Evolutionary conservation across 2,329 filamentous ascomycete species (phyloP).

Genomic region (Boeremia lycopersici): DNA sequence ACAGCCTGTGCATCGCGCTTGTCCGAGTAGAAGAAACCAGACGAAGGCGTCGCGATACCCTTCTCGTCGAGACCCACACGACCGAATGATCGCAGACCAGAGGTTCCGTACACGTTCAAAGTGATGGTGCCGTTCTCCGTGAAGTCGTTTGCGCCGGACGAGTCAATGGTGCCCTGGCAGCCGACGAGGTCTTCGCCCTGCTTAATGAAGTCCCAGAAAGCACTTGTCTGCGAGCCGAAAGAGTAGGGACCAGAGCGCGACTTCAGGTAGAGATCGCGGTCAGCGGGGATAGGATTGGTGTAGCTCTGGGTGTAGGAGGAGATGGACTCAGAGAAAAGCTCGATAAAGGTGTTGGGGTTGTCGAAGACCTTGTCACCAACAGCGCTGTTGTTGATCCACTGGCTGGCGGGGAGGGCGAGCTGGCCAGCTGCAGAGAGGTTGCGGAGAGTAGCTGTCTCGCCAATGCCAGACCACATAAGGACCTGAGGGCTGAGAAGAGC

Average conservation of each 20-base stretch:
- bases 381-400: slow-evolving; percentile 58
- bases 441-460: slow-evolving; percentile 30
- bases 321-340: slow-evolving; percentile 52
- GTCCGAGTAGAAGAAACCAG: slow-evolving; percentile 55
- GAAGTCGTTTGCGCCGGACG: slow-evolving; percentile 52
- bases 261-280: slow-evolving; percentile 56
- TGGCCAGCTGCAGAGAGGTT: slow-evolving; percentile 46
- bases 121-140: slow-evolving; percentile 57
- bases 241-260: slow-evolving; percentile 59
- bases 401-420: slow-evolving; percentile 40
- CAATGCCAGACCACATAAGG: slow-evolving; percentile 49
- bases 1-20: slow-evolving; percentile 57
- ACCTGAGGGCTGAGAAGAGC: slow-evolving; percentile 47
- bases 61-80: slow-evolving; percentile 54
- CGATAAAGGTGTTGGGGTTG: slow-evolving; percentile 63
- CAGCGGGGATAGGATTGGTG: slow-evolving; percentile 49
- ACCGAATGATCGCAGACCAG: slow-evolving; percentile 58
- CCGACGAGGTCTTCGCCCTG: slow-evolving; percentile 53
- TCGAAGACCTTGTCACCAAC: slow-evolving; percentile 61
- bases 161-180: slow-evolving; percentile 61
- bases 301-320: slow-evolving; percentile 58
- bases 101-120: slow-evolving; percentile 64
- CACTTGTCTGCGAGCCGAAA: slow-evolving; percentile 59
- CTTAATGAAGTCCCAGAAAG: slow-evolving; percentile 59
- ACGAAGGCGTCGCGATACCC: slow-evolving; percentile 51